Evolutionary conservation across 352 stramenopile genomes (phyloP), one percentile per base, ranked within the genome.

Genomic region (Thalassiosira oceanica): DNA sequence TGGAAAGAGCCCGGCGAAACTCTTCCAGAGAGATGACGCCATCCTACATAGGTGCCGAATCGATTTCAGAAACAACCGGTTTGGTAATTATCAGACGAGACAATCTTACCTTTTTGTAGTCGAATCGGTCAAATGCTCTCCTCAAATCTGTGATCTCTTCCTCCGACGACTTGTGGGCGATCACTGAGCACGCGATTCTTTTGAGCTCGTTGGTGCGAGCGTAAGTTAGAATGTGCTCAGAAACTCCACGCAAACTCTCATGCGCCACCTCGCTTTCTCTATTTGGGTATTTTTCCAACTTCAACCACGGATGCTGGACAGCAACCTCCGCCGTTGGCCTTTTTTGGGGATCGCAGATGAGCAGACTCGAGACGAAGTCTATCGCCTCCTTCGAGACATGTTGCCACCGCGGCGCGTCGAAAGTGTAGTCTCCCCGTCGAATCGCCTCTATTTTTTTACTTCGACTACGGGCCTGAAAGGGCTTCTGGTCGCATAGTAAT

Each of bases 371-470:
- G 42, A 98, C 94, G 44, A 98, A 93, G 48, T 96, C 88, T 74
- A 98, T 98, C 44, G 94, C 94, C 8, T 96, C 87, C 28, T 91
- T 81, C 21, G 93, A 97, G 2, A 97, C 88, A 65, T 93, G 82
- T 62, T 94, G 84, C 94, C 94, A 98, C 71, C 94, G 94, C 16
- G 90, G 87, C n/a, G 88, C 90, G 43, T 97, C 86, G 58, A 97
- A 97, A 26, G 43, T 67, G 33, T 87, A 89, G 18, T 74, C 52
- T 43, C 75, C 78, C 29, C 51, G 49, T 55, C 80, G 71, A 26
- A 90, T 88, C 33, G 71, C 73, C 20, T 81, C 44, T 36, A 83
- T 61, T 49, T 85, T 74, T 10, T 83, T 35, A 15, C 54, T 53
- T 35, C 72, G 39, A 21, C 60, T 63, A 33, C 80, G 85, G 23